A percentile compares a stretch with the other conserved stretches of the same genome.
phyloP scores from a whole-genome alignment of 75 land plant species.

The Picea sitchensis region DNA sequence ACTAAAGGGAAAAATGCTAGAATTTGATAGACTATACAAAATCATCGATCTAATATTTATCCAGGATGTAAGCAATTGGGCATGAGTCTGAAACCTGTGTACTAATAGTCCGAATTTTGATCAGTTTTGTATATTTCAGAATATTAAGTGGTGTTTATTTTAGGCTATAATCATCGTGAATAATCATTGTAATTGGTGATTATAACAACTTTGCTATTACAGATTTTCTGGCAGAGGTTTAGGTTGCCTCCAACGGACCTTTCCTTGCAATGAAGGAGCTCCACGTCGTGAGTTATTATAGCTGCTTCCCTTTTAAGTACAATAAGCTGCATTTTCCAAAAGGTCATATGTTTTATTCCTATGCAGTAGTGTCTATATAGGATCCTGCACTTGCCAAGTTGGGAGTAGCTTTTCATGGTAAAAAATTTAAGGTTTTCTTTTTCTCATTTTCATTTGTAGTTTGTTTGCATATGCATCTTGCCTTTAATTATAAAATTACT shows the following conservation, averaged over 20 bases:
- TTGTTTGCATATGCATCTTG: too few relatives aligned
- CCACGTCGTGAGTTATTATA: neutral
- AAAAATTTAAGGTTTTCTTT: too few relatives aligned
- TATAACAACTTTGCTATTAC: neutral
- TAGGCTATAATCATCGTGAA: neutral
- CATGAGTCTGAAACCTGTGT: neutral
- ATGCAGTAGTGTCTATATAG: too few relatives aligned
- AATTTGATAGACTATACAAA: neutral
- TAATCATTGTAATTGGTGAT: too few relatives aligned
- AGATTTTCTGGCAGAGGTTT: neutral
- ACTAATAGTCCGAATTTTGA: neutral
- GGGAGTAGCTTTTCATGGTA: too few relatives aligned
- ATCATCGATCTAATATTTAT: neutral
- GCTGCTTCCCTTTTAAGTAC: neutral
- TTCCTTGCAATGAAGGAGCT: constrained; percentile 7
- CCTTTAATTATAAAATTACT: too few relatives aligned
- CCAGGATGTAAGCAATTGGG: neutral
- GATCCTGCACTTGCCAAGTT: too few relatives aligned
- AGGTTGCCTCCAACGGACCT: constrained; percentile 7
- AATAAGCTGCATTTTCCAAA: neutral
- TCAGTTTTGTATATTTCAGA: neutral
- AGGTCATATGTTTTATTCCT: neutral
- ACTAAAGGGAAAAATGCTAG: neutral
- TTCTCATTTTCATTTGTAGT: too few relatives aligned
- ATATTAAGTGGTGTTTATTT: neutral